These are phyloP conservation scores for Nitzschia sp. DNA, from an alignment of 108 stramenopile genomes.

Conservation along the genomic window DNA sequence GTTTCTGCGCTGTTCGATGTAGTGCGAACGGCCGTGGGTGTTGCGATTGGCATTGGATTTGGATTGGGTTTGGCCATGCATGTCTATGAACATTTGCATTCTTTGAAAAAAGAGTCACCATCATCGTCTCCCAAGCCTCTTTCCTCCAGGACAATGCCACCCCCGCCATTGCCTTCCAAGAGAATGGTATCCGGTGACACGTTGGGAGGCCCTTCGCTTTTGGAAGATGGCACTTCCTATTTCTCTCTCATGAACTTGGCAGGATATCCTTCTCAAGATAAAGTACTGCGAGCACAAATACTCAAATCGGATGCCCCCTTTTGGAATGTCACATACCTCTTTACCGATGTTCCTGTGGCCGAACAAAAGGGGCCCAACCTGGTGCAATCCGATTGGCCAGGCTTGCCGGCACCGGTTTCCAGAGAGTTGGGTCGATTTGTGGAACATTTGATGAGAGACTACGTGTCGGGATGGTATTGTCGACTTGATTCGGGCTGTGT, in stretches of 20 bases:
- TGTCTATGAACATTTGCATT: slow-evolving; percentile 60
- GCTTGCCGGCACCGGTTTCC: slow-evolving; percentile 49
- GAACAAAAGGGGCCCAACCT: slow-evolving; percentile 18
- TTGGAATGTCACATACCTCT: slow-evolving; percentile 26
- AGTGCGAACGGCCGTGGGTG: slow-evolving; percentile 39
- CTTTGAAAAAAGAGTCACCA: slow-evolving; percentile 4
- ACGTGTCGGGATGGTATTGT: slow-evolving; percentile 48
- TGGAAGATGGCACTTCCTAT: slow-evolving; percentile 38
- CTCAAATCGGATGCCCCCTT: slow-evolving; percentile 22
- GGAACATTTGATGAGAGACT: slow-evolving; percentile 78
- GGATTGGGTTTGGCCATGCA: slow-evolving; percentile 74
- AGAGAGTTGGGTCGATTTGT: slow-evolving; percentile 64
- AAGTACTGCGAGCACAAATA: slow-evolving; percentile 36
- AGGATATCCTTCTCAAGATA: slow-evolving; percentile 37
- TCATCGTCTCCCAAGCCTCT: not conserved
- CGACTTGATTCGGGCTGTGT: slow-evolving; percentile 27
- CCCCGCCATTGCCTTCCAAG: not conserved
- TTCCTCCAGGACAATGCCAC: not conserved
- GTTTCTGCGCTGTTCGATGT: slow-evolving; percentile 7
- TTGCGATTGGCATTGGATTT: slow-evolving; percentile 62
- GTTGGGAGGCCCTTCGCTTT: not conserved
- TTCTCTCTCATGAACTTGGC: slow-evolving; percentile 41
- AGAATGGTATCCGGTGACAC: not conserved
- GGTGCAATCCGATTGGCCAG: slow-evolving; percentile 69
- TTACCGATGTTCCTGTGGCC: slow-evolving; percentile 28